Evolutionary conservation across 805 yeast species (phyloP).

Genomic region (Candida dendrica): DNA sequence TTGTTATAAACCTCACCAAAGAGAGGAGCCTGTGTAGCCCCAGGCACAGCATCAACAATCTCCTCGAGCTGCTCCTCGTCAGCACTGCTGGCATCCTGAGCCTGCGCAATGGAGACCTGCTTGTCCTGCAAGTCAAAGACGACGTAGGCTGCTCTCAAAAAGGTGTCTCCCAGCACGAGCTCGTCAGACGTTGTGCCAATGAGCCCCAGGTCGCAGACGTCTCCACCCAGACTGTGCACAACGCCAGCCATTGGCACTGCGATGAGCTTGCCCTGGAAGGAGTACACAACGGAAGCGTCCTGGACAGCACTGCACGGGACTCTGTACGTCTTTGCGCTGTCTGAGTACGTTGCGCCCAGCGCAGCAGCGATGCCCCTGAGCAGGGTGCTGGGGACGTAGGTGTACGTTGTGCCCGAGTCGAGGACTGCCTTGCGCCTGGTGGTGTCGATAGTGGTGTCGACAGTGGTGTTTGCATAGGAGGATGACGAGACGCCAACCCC

Average conservation of each 20-base stretch:
- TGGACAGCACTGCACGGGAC: no score
- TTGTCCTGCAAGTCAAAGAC: conserved; percentile 58
- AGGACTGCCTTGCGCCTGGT: not conserved
- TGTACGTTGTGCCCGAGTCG: not conserved
- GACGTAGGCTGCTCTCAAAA: conserved; percentile 45
- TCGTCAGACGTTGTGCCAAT: no score
- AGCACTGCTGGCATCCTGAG: conserved; percentile 16
- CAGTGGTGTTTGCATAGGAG: no score
- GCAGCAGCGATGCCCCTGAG: not conserved
- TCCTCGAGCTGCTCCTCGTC: conserved; percentile 1
- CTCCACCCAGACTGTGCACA: conserved; percentile 17
- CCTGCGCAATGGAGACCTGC: conserved; percentile 50
- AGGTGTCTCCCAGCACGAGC: conserved; percentile 35
- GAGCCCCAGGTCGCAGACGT: no score
- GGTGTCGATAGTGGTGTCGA: not conserved
- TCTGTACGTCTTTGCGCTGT: no score
- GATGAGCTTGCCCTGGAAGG: conserved; percentile 45
- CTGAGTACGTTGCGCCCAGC: not conserved
- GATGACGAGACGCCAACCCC: not conserved
- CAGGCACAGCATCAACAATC: not conserved
- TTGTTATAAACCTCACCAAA: no score
- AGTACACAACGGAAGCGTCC: no score
- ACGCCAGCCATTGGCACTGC: conserved; percentile 31
- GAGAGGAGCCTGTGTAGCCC: no score
- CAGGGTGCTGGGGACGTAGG: not conserved